Evolutionary conservation across 345 rosid genomes (phyloP), one percentile per base, ranked within the genome.

Genomic region (Triadica sebifera): DNA sequence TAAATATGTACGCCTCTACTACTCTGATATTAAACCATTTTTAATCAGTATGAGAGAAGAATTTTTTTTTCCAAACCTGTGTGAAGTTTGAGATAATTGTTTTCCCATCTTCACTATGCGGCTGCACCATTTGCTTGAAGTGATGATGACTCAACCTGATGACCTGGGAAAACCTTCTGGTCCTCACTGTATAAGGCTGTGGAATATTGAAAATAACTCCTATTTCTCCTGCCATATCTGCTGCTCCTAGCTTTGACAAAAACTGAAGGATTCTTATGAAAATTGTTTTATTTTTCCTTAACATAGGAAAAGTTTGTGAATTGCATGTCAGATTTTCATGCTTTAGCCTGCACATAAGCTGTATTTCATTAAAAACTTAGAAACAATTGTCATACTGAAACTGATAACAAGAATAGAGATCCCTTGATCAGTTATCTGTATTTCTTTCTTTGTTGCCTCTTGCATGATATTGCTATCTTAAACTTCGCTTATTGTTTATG

Each of bases 141-240:
- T 82, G 76, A 69, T 90, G 90, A 76, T 94, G 97, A 80, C 97
- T 85, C 38, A 94, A 85, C 75, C 93, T 77, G 62, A 94, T 87
- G 73, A 94, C 93, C 81, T 94, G 98, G 77, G 97, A 92, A 65
- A 94, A 97, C 78, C 91, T 83, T 65, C 83, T 86, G 56, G 98
- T 94, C 78, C 95, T 85, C 74, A 90, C 81, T 16, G 85, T 85
- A 75, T 83, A 88, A 49, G 98, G 98, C 77, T 94, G 98, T 47
- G 97, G 98, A 77, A 91, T 83, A 78, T 94, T 94, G 86, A 94
- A 92, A 20, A 92, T 60, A 56, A 94, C 98, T 51, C 96, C 98
- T 68, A 94, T 86, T 74, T 94, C 99, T 81, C 99, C 99, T 59
- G 88, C 91, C 89, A 95, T 80, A 37, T 87, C 89, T 58, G 88